Conservation (phyloP, 768 basidiomycete genomes). For the Rhodocollybia butyracea region DNA sequence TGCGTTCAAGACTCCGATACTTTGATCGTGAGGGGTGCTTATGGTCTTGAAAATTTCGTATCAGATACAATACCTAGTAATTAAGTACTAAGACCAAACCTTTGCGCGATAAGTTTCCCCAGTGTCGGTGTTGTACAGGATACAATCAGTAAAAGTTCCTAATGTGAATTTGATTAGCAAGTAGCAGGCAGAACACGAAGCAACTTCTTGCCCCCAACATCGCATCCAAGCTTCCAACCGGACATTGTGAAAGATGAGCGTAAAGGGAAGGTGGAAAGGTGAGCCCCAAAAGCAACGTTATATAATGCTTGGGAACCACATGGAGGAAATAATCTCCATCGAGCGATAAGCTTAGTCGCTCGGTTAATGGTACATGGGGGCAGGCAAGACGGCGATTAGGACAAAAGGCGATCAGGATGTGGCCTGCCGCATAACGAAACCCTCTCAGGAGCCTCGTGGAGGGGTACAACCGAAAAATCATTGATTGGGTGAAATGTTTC, state of each 20-base stretch:
- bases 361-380: no score
- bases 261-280: neutral
- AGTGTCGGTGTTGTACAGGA: constrained; percentile 20
- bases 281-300: neutral
- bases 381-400: no score
- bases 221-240: constrained; percentile 24
- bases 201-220: constrained; percentile 20
- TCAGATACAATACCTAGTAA: neutral
- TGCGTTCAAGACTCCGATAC: constrained; percentile 22
- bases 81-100: constrained; percentile 8
- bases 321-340: no score
- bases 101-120: constrained; percentile 23
- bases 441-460: no score
- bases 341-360: no score
- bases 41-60: constrained; percentile 11
- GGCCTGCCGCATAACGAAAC: no score
- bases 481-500: no score
- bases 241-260: neutral
- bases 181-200: neutral
- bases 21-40: constrained; percentile 26
- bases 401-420: no score
- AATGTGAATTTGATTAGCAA: neutral
- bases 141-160: constrained; percentile 20
- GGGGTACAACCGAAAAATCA: no score
- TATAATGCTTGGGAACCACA: no score